Conservation (phyloP, 257 asterid genomes). For the Anisodus acutangulus region DNA sequence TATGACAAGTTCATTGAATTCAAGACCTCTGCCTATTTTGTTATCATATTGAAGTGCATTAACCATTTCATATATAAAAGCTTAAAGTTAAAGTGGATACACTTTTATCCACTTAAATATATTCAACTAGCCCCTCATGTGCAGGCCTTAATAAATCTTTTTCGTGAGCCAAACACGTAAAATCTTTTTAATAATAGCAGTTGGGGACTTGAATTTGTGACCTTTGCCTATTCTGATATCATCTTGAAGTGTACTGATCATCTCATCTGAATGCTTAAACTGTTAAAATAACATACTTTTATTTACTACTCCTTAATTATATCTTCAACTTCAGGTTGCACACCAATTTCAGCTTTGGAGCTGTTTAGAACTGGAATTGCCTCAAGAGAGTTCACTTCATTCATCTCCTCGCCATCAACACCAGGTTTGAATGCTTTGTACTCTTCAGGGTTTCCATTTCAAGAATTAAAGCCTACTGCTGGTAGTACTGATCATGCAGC, state of each 20-base stretch:
- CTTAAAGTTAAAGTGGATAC: neutral
- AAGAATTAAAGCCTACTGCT: constrained; percentile 57
- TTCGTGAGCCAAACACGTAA: neutral
- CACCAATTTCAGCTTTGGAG: constrained; percentile 53
- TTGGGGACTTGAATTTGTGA: neutral
- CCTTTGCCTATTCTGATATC: neutral
- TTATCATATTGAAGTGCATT: too few relatives aligned
- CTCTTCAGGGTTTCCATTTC: constrained; percentile 56
- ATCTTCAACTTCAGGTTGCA: constrained; percentile 29
- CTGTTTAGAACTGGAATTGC: constrained; percentile 53
- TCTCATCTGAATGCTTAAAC: neutral
- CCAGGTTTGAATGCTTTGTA: constrained; percentile 39
- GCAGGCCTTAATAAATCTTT: neutral
- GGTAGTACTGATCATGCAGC: constrained; percentile 31
- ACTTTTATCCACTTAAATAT: neutral
- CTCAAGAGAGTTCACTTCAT: constrained; percentile 42
- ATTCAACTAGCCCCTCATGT: neutral
- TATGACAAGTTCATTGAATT: too few relatives aligned
- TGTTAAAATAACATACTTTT: neutral
- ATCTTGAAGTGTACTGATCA: neutral
- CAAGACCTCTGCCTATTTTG: too few relatives aligned
- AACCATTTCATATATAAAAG: too few relatives aligned
- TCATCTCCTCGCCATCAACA: constrained; percentile 36
- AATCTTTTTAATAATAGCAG: neutral
- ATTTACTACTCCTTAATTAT: neutral